phyloP scores from a whole-genome alignment of 164 flowering plant species.

The Aristolochia californica region DNA sequence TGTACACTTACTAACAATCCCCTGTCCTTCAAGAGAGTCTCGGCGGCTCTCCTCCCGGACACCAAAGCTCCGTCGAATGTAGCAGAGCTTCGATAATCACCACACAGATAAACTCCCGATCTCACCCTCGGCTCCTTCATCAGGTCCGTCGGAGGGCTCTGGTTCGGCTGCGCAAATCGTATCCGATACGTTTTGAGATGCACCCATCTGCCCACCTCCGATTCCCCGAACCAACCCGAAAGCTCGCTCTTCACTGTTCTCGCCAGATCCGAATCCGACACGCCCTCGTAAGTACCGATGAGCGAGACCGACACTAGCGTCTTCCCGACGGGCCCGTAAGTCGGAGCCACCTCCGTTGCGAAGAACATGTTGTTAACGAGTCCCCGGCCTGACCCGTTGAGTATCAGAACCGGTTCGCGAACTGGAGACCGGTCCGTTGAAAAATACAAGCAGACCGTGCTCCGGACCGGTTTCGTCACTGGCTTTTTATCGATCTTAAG shows the following conservation, averaged over 20 bases:
- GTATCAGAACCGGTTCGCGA: slow-evolving; percentile 51
- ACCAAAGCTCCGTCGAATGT: slow-evolving; percentile 94
- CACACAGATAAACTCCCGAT: slow-evolving; percentile 59
- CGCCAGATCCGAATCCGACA: slow-evolving; percentile 51
- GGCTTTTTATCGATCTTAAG: slow-evolving; percentile 14
- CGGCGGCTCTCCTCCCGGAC: slow-evolving; percentile 79
- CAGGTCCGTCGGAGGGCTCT: slow-evolving; percentile 69
- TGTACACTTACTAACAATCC: slow-evolving; percentile 3
- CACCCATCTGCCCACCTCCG: slow-evolving; percentile 46
- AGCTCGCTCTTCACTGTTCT: slow-evolving; percentile 49
- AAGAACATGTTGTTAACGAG: slow-evolving; percentile 90
- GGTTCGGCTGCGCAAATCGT: slow-evolving; percentile 81
- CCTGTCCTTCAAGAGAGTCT: slow-evolving; percentile 51
- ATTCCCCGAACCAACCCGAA: slow-evolving; percentile 57
- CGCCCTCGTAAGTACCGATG: slow-evolving; percentile 46
- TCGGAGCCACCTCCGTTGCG: slow-evolving; percentile 68
- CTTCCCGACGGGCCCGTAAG: slow-evolving; percentile 83
- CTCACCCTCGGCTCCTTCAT: slow-evolving; percentile 36
- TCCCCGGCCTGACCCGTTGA: slow-evolving; percentile 79
- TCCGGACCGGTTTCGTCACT: slow-evolving; percentile 35
- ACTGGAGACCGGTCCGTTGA: slow-evolving; percentile 45
- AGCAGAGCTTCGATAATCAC: slow-evolving; percentile 69
- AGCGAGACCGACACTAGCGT: slow-evolving; percentile 75
- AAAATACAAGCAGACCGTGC: slow-evolving; percentile 81
- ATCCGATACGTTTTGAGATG: slow-evolving; percentile 70